These are phyloP conservation scores for Flaveria floridana DNA, from an alignment of 140 eudicot species.

Conservation along the genomic window DNA sequence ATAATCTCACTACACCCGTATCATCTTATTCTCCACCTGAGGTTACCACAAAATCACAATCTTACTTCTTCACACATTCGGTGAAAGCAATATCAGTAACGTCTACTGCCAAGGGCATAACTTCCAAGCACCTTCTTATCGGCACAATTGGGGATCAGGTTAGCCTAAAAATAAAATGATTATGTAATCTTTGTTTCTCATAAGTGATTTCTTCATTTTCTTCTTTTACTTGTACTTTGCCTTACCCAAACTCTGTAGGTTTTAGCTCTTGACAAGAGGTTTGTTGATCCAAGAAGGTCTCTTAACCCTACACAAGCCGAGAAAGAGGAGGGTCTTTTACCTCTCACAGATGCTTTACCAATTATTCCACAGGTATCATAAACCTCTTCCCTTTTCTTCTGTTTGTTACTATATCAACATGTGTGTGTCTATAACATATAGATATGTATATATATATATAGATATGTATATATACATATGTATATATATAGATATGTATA, in stretches of 20 bases:
- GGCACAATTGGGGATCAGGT: slow-evolving; percentile 99
- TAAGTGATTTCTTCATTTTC: background rate
- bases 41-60: slow-evolving; percentile 75
- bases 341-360: slow-evolving; percentile 90
- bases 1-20: slow-evolving; percentile 87
- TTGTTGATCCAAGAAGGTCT: slow-evolving; percentile 88
- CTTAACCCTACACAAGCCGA: slow-evolving; percentile 89
- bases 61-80: slow-evolving; percentile 89
- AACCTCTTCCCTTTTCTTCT: background rate
- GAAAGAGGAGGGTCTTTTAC: slow-evolving; percentile 96
- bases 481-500: no score
- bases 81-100: slow-evolving; percentile 84
- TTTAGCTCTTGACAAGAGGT: slow-evolving; percentile 97
- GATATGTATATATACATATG: no score
- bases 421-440: background rate
- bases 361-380: slow-evolving; percentile 87
- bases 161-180: background rate
- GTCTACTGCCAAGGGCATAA: slow-evolving; percentile 87
- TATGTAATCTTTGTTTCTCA: background rate
- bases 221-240: slow-evolving; percentile 10
- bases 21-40: slow-evolving; percentile 96
- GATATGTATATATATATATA: background rate
- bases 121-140: slow-evolving; percentile 82
- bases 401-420: background rate
- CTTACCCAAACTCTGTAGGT: slow-evolving; percentile 46